A percentile compares a stretch with the other conserved stretches of the same genome.
These are phyloP conservation scores for Botryotinia narcissicola DNA, from an alignment of 2,329 filamentous ascomycete genomes.

Conservation along the genomic window DNA sequence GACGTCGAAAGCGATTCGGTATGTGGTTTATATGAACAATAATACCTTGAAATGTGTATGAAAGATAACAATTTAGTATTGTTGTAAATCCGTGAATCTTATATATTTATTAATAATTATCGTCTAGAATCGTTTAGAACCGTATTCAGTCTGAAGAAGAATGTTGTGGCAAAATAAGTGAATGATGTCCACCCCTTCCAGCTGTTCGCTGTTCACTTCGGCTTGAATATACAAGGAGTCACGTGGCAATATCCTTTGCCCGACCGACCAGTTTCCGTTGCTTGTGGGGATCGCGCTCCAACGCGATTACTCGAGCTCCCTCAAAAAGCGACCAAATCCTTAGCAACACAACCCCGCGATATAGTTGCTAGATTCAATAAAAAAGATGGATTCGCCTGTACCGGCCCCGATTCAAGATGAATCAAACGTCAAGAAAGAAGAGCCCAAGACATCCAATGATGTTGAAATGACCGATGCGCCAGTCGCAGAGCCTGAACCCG, in stretches of 20 bases:
- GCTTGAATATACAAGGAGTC: not conserved
- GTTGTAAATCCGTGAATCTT: not conserved
- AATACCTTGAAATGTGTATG: not conserved
- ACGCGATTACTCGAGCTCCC: conserved; percentile 20
- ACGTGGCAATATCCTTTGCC: not conserved
- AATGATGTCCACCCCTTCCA: not conserved
- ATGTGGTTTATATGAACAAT: not conserved
- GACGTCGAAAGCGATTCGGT: not conserved
- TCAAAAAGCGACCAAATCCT: conserved; percentile 2
- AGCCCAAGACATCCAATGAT: conserved; percentile 9
- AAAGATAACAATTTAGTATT: no score
- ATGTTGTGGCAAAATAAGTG: not conserved
- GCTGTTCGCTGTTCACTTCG: not conserved
- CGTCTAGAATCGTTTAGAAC: not conserved
- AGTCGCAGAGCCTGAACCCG: not conserved
- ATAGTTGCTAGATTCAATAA: conserved; percentile 12
- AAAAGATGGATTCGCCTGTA: conserved; percentile 15
- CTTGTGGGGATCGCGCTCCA: conserved; percentile 16
- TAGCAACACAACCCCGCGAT: conserved; percentile 18
- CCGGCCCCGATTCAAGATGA: conserved; percentile 1
- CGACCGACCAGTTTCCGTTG: not conserved
- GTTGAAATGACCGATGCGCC: conserved; percentile 15
- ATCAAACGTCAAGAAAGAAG: conserved; percentile 10
- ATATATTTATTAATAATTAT: not conserved
- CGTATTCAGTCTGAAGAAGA: not conserved